Evolutionary conservation across 768 basidiomycete species (phyloP).

Genomic region (Suillus brevipes): DNA sequence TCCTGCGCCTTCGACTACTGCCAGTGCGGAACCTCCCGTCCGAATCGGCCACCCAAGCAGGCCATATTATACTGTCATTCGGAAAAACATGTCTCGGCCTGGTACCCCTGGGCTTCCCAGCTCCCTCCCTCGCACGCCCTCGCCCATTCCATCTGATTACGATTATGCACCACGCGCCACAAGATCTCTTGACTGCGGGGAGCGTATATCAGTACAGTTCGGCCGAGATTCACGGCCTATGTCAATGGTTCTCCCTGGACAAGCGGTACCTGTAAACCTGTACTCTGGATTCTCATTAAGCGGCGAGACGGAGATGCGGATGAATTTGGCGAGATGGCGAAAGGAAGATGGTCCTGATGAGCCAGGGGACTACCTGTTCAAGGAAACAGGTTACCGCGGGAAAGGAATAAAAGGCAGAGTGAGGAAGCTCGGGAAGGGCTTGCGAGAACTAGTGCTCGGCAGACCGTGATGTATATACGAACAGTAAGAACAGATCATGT

Average conservation of each 20-base stretch:
- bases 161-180: conserved; percentile 31
- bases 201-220: conserved; percentile 19
- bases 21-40: conserved; percentile 25
- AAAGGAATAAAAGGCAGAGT: conserved; percentile 27
- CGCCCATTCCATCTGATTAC: conserved; percentile 24
- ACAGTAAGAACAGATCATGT: conserved; percentile 2
- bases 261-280: conserved; percentile 17
- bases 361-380: conserved; percentile 33
- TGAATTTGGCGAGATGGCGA: conserved; percentile 48
- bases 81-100: conserved; percentile 46
- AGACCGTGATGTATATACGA: conserved; percentile 17
- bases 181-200: conserved; percentile 33
- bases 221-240: conserved; percentile 25
- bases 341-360: conserved; percentile 31
- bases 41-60: conserved; percentile 53
- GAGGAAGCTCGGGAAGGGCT: conserved; percentile 30
- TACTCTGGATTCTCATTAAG: conserved; percentile 53
- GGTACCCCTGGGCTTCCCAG: conserved; percentile 33
- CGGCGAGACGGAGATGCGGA: conserved; percentile 58
- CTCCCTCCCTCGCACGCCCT: conserved; percentile 27
- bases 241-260: conserved; percentile 29
- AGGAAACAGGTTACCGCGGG: conserved; percentile 23
- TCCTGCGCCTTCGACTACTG: conserved; percentile 19
- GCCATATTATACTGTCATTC: conserved; percentile 57
- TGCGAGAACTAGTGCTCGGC: conserved; percentile 33